Conservation (phyloP, 2,329 filamentous ascomycete species). For the Eutypa lata region DNA sequence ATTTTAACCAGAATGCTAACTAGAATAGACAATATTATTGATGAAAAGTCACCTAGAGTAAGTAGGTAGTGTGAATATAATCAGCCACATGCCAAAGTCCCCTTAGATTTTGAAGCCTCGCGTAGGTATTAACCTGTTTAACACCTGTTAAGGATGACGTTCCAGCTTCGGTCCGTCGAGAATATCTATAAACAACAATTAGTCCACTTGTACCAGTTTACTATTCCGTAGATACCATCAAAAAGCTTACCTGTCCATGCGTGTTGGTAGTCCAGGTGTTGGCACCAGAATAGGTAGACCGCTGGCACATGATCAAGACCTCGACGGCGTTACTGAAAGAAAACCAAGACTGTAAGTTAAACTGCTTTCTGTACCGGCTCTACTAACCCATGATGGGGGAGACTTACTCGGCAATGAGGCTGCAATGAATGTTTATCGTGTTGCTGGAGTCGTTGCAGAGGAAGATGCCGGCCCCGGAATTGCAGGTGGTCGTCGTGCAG, state of each 20-base stretch:
- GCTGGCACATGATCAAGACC: constrained; percentile 13
- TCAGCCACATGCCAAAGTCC: too few species aligned
- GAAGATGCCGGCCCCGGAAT: constrained; percentile 8
- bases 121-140: neutral
- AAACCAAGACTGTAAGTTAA: too few species aligned
- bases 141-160: constrained; percentile 11
- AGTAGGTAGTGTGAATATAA: too few species aligned
- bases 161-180: constrained; percentile 8
- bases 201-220: neutral
- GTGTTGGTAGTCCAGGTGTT: constrained; percentile 9
- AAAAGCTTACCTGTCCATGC: constrained; percentile 10
- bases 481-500: constrained; percentile 8
- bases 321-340: constrained; percentile 11
- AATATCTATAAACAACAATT: constrained; percentile 7
- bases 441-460: constrained; percentile 10
- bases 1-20: too few species aligned
- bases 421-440: constrained; percentile 2
- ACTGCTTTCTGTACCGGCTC: too few species aligned
- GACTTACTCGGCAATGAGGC: constrained; percentile 9
- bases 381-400: too few species aligned
- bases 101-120: too few species aligned
- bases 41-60: too few species aligned
- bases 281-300: constrained; percentile 7
- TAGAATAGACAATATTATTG: too few species aligned
- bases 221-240: neutral